A percentile compares a stretch with the other conserved stretches of the same genome.
Evolutionary conservation across 2,329 filamentous ascomycete genomes (phyloP).

Genomic region (Colletotrichum phormii): DNA sequence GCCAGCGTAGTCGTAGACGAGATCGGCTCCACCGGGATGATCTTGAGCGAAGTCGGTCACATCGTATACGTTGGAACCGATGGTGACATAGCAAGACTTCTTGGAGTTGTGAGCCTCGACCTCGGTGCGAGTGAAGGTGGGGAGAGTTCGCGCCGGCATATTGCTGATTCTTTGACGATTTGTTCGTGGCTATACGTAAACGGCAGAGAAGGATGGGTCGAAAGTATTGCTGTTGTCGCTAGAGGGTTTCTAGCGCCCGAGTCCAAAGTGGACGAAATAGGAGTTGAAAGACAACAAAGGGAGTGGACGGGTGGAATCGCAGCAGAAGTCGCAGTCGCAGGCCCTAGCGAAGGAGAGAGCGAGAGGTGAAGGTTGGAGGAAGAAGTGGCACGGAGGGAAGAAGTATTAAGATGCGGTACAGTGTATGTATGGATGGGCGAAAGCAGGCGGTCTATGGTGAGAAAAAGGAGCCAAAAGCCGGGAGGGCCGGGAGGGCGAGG

Average conservation of each 20-base stretch:
- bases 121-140: slow-evolving; percentile 84
- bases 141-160: slow-evolving; percentile 86
- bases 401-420: slow-evolving; percentile 19
- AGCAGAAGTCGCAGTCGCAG: slow-evolving; percentile 17
- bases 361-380: not conserved
- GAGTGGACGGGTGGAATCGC: slow-evolving; percentile 28
- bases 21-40: slow-evolving; percentile 89
- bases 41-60: slow-evolving; percentile 90
- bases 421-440: not conserved
- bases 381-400: slow-evolving; percentile 1
- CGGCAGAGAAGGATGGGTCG: slow-evolving; percentile 16
- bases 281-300: slow-evolving; percentile 25
- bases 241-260: slow-evolving; percentile 1
- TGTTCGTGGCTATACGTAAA: slow-evolving; percentile 28
- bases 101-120: slow-evolving; percentile 82
- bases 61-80: slow-evolving; percentile 93
- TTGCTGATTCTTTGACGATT: slow-evolving; percentile 15
- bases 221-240: slow-evolving; percentile 1
- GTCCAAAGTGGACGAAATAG: slow-evolving; percentile 19
- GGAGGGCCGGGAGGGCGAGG: slow-evolving; percentile 29
- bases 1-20: slow-evolving; percentile 90
- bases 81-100: slow-evolving; percentile 92
- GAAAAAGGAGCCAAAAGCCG: slow-evolving; percentile 33
- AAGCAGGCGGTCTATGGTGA: slow-evolving; percentile 23
- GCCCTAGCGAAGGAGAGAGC: slow-evolving; percentile 9